Base-by-base conservation (phyloP, 257 asterid species). In the Gentiana dahurica region DNA sequence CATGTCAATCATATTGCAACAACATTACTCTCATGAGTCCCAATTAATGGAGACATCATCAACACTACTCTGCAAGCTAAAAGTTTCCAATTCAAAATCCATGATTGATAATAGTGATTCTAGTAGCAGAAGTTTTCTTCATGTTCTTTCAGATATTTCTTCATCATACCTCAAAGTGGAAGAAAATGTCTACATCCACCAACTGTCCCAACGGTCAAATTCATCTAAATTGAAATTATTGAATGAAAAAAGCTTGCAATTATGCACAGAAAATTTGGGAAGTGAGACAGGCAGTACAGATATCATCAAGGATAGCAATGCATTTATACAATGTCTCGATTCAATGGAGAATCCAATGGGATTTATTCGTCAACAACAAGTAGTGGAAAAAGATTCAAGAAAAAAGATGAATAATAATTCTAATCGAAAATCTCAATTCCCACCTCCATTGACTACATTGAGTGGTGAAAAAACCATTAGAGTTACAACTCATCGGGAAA, bases 391-490 rank as follows among this genome's bases (percentile, higher is more conserved):
- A 24, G 24, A 24, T 24, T 24, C 24, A 24, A 24, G 24, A 24
- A 24, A 24, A 24, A 55, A 55, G 65, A 44, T 38, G 8, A 58
- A 4, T 15, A 49, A 45, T 3, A 37, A 38, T 39, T 34, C 36
- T 34, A 36, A 44, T 68, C 72, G 73, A 36, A 68, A 64, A 58
- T 91, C 24, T 24, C 24, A 24, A 24, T 24, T 85, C 67, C 98
- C 98, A 46, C 98, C 98, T 41, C 97, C 97, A 47, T 69, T 91
- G 77, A 81, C 92, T n/a, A 71, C 95, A n/a, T 75, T 82, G 71
- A 81, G 86, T 9, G 79, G 88, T 32, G 51, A 77, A 36, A 77
- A 71, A 60, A 73, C 86, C 1, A 50, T 87, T 51, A 84, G 76
- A 53, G 78, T 85, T 63, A 72, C 73, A 39, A 80, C 83, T 49